Percentiles rank a stretch among this genome's conserved stretches.
phyloP scores from a whole-genome alignment of 2,329 filamentous ascomycete genomes.

The Fusarium sp. region DNA sequence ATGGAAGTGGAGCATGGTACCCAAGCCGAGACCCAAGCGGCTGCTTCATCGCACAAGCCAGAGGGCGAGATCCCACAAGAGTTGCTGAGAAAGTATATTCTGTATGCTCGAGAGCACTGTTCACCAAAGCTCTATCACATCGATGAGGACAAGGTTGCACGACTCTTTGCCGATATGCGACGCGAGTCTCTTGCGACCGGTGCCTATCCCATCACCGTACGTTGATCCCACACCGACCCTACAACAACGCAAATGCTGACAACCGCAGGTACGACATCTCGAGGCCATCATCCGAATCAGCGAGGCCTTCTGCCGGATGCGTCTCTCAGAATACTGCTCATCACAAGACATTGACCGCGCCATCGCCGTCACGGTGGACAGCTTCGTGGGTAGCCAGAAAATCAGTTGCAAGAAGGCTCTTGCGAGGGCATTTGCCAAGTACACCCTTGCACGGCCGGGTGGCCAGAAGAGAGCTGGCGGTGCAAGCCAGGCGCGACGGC shows the following conservation, averaged over 20 bases:
- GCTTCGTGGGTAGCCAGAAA: constrained; percentile 96
- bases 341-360: constrained; percentile 93
- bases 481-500: constrained; percentile 39
- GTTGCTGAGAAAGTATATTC: constrained; percentile 92
- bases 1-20: constrained; percentile 72
- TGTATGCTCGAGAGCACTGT: constrained; percentile 91
- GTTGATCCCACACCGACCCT: constrained; percentile 48
- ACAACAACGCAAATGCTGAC: constrained; percentile 18
- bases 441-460: constrained; percentile 69
- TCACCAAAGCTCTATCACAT: constrained; percentile 95
- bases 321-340: constrained; percentile 94
- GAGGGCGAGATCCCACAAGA: constrained; percentile 87
- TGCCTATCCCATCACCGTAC: constrained; percentile 96
- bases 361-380: constrained; percentile 95
- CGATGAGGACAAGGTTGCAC: constrained; percentile 95
- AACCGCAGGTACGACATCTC: constrained; percentile 85
- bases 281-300: constrained; percentile 97
- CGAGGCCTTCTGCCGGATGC: constrained; percentile 97
- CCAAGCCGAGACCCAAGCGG: constrained; percentile 49
- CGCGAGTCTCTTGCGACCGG: constrained; percentile 92
- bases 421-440: constrained; percentile 94
- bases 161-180: constrained; percentile 95
- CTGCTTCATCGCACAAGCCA: constrained; percentile 32
- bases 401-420: constrained; percentile 97
- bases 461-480: constrained; percentile 37